A percentile compares a stretch with the other conserved stretches of the same genome.
Conservation (phyloP, 2,329 filamentous ascomycete species). For the Hypoxylon sp. region DNA sequence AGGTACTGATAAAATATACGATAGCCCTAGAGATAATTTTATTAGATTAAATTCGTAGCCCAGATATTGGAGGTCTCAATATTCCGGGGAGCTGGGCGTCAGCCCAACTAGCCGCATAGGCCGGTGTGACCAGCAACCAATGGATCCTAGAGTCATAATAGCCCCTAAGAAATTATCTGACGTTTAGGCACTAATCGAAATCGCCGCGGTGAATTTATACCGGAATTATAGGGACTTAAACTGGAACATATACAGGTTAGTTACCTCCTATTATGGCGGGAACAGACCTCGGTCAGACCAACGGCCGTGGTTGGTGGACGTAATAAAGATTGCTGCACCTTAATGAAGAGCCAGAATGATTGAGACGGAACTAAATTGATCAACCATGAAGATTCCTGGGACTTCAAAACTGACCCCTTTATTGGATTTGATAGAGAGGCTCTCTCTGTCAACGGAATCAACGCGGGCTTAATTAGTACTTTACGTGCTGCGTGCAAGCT, state of each 20-base stretch:
- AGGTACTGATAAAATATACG: neutral
- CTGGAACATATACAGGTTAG: neutral
- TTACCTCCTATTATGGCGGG: neutral
- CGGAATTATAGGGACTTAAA: neutral
- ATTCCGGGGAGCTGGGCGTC: neutral
- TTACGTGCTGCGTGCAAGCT: neutral
- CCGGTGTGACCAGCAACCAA: neutral
- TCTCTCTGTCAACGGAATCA: neutral
- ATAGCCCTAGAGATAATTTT: neutral
- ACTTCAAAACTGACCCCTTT: neutral
- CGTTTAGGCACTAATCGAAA: neutral
- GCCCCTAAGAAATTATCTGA: neutral
- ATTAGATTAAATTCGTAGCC: neutral
- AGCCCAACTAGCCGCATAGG: neutral
- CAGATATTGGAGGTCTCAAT: neutral
- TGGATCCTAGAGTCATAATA: neutral
- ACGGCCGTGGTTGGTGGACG: neutral
- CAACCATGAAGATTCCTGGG: neutral
- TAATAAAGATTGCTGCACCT: neutral
- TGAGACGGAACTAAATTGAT: neutral
- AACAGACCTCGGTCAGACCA: neutral
- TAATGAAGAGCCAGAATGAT: neutral
- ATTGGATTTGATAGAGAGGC: neutral
- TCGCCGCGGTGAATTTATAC: neutral
- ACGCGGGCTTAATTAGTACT: neutral